phyloP scores from a whole-genome alignment of 345 rosid species.

The Chamaenerion angustifolium region DNA sequence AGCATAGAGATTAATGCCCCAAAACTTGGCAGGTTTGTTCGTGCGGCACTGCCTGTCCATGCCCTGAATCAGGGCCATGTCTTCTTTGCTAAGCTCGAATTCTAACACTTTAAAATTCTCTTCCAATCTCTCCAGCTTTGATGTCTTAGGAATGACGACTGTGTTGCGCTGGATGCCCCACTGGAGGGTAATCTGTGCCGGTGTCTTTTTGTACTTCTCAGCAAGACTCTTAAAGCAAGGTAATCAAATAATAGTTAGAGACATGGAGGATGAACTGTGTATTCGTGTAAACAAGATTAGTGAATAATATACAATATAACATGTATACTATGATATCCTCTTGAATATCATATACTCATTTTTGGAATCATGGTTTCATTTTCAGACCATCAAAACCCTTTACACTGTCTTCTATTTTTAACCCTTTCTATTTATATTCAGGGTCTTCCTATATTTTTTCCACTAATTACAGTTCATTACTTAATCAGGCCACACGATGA shows the following conservation, averaged over 20 bases:
- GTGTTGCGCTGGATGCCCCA: constrained; percentile 82
- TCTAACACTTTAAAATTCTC: constrained; percentile 53
- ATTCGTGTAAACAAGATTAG: not conserved
- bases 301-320: too few species aligned
- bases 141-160: constrained; percentile 62
- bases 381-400: too few species aligned
- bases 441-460: too few species aligned
- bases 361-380: too few species aligned
- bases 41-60: constrained; percentile 50
- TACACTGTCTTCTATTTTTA: too few species aligned
- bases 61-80: constrained; percentile 50
- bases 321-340: too few species aligned
- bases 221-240: constrained; percentile 42
- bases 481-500: too few species aligned
- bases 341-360: too few species aligned
- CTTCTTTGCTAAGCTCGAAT: constrained; percentile 51
- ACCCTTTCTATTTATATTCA: too few species aligned
- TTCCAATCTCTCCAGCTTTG: constrained; percentile 48
- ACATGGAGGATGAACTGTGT: not conserved
- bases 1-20: constrained; percentile 77
- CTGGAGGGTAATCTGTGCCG: constrained; percentile 57
- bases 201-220: constrained; percentile 60
- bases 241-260: not conserved
- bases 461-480: too few species aligned
- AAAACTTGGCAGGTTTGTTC: constrained; percentile 64